phyloP scores from a whole-genome alignment of 345 rosid species.

The Bruguiera sexangula region DNA sequence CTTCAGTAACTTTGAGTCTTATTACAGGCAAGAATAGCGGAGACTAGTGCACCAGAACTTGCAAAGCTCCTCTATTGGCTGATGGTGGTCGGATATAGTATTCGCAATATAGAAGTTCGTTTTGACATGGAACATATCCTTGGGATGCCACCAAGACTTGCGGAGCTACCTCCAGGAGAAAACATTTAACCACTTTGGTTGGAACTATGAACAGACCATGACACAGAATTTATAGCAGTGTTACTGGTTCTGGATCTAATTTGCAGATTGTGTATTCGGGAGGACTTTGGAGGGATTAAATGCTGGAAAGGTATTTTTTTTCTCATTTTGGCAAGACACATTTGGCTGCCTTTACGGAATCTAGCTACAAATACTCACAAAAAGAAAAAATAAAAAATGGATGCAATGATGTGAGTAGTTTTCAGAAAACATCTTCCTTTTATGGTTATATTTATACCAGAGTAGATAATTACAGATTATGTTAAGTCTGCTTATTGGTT shows the following conservation, averaged over 20 bases:
- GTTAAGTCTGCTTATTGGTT: too few species aligned
- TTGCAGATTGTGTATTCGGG: too few species aligned
- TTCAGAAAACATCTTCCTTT: too few species aligned
- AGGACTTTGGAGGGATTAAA: too few species aligned
- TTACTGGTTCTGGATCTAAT: background rate
- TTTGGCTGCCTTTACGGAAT: too few species aligned
- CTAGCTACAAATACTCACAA: too few species aligned
- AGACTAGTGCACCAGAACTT: conserved; percentile 84
- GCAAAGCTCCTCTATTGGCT: conserved; percentile 86
- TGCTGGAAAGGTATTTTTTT: too few species aligned
- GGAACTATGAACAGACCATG: background rate
- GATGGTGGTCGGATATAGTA: conserved; percentile 95
- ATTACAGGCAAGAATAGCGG: conserved; percentile 66
- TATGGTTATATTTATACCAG: too few species aligned
- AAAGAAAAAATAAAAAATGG: too few species aligned
- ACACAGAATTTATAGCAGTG: background rate
- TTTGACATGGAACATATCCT: conserved; percentile 94
- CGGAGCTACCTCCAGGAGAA: conserved; percentile 91
- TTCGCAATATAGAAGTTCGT: conserved; percentile 94
- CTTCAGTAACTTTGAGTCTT: background rate
- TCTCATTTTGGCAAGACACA: too few species aligned
- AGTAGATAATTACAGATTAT: too few species aligned
- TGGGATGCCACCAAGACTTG: conserved; percentile 68
- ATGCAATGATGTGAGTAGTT: too few species aligned
- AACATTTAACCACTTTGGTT: conserved; percentile 32